Evolutionary conservation across 2,329 filamentous ascomycete species (phyloP), one percentile per base, ranked within the genome.

Genomic region (Nothopassalora personata): DNA sequence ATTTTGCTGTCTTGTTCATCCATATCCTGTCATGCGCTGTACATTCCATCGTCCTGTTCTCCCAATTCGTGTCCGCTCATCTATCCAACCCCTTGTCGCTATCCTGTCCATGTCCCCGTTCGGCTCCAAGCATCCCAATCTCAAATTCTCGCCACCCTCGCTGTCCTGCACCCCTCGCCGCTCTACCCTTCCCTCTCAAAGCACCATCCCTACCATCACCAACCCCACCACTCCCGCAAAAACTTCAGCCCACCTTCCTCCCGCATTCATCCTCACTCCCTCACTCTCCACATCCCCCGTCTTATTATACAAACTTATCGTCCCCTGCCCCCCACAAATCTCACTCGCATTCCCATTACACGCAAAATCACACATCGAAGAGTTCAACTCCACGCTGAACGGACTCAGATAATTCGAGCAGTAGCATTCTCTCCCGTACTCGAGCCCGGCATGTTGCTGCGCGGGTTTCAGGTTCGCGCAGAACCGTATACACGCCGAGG

Each of bases 341-440:
- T 81, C 75, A 1, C 71, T 74, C 15, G 71, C 71, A 67, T 83
- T 79, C 1, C 83, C 84, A 49, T 80, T 77, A 64, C 84, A 86
- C 0, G 80, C 71, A 33, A 79, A 75, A 58, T 79, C 71, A 71
- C 84, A 86, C 1, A 48, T 34, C 18, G 63, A 64, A 23, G 84
- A 82, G 31, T 75, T 66, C 9, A 84, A 69, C 60, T 77, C 76
- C 9, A 67, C 69, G 15, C 81, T 77, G 27, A 83, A 75, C 8
- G 72, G 70, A 8, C 77, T 77, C n/a, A 86, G 66, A 50, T 73
- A 73, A 18, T 78, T 73, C 23, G 80, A 76, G 70, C 84, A 86
- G 78, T 82, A 86, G 76, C 83, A 86, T 73, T 86, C 83, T 56
- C 81, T 82, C 34, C 63, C 66, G 70, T 79, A 84, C 72, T 85